Percentiles rank a stretch among this genome's conserved stretches.
These are phyloP conservation scores for Pleurozium schreberi DNA, from an alignment of 225 moss, liverwort and hornwort species.

Conservation along the genomic window DNA sequence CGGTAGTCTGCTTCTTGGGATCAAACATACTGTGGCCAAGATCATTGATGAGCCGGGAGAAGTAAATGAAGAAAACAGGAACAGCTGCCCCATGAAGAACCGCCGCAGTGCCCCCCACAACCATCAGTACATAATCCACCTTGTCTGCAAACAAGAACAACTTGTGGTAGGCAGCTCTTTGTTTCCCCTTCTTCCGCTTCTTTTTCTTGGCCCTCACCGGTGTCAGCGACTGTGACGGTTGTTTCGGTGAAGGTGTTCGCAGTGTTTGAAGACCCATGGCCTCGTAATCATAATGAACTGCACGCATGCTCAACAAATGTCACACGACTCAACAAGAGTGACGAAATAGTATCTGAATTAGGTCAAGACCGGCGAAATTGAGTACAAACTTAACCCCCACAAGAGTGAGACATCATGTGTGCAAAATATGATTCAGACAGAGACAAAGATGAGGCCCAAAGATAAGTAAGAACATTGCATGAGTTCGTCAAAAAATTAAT, in stretches of 20 bases:
- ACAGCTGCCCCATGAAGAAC: slow-evolving; percentile 45
- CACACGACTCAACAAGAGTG: not conserved
- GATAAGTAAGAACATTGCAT: not conserved
- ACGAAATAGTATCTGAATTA: not conserved
- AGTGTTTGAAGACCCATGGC: slow-evolving; percentile 32
- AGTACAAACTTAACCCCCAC: not conserved
- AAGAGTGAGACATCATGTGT: not conserved
- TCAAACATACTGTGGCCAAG: slow-evolving; percentile 44
- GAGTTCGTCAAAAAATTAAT: not conserved
- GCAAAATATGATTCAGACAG: not conserved
- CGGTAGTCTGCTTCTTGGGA: slow-evolving; percentile 28
- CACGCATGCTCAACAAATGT: not conserved
- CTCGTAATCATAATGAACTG: slow-evolving; percentile 13
- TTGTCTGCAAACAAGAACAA: slow-evolving; percentile 42
- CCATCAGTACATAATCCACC: slow-evolving; percentile 35
- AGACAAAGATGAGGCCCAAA: not conserved
- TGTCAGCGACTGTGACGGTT: not conserved
- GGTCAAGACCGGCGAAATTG: not conserved
- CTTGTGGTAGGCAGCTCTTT: slow-evolving; percentile 43
- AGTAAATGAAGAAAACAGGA: slow-evolving; percentile 52
- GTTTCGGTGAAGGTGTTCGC: slow-evolving; percentile 30
- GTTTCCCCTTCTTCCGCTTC: not conserved
- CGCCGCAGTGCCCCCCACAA: slow-evolving; percentile 36
- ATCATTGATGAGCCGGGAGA: slow-evolving; percentile 48
- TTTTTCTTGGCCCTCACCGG: not conserved